Evolutionary conservation across 257 asterid genomes (phyloP).

Genomic region (Catharanthus roseus): DNA sequence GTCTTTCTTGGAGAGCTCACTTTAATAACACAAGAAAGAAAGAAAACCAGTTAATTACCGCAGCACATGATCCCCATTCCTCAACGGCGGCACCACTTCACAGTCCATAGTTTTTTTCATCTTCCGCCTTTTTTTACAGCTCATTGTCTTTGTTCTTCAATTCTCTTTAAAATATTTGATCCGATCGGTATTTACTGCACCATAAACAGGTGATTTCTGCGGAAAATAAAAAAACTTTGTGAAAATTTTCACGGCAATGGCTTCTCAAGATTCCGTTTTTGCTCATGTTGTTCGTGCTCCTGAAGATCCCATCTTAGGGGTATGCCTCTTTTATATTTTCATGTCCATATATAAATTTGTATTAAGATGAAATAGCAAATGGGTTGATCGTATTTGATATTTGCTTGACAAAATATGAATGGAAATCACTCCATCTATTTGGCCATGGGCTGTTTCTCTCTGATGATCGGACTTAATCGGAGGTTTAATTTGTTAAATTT

Average conservation of each 20-base stretch:
- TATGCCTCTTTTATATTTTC: slow-evolving; percentile 12
- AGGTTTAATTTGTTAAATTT: background rate
- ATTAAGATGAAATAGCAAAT: background rate
- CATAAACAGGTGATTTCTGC: background rate
- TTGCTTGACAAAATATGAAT: background rate
- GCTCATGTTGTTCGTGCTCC: slow-evolving; percentile 61
- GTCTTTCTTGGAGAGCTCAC: background rate
- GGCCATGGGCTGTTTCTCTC: background rate
- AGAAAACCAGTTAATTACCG: background rate
- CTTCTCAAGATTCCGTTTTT: slow-evolving; percentile 45
- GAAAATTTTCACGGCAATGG: slow-evolving; percentile 13
- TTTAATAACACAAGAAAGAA: too few species aligned
- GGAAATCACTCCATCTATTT: background rate
- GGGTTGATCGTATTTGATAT: background rate
- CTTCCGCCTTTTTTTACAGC: background rate
- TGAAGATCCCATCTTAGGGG: slow-evolving; percentile 81
- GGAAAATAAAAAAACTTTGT: background rate
- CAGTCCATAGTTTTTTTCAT: slow-evolving; percentile 1
- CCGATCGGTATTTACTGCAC: background rate
- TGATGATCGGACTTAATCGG: background rate
- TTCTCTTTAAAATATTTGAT: background rate
- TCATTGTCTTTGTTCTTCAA: background rate
- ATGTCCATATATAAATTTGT: background rate
- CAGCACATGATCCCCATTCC: background rate
- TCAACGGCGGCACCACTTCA: background rate